These are phyloP conservation scores for Penicillium angulare DNA, from an alignment of 495 filamentous ascomycete genomes.

Conservation along the genomic window DNA sequence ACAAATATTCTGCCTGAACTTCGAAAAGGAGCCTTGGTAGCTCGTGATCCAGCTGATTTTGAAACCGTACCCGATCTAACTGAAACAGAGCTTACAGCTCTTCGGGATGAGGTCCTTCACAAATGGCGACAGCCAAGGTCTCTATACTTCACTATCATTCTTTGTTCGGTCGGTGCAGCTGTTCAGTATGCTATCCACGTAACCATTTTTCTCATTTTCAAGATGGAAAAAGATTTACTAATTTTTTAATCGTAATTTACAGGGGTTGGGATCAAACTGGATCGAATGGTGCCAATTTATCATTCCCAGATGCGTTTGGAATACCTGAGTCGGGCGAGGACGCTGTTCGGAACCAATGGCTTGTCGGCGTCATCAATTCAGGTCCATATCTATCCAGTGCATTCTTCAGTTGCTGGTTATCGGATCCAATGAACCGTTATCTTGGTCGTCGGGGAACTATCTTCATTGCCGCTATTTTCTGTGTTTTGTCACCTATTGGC, in stretches of 20 bases:
- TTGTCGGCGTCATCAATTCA: slow-evolving; percentile 63
- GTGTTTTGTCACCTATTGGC: slow-evolving; percentile 55
- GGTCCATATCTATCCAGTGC: slow-evolving; percentile 41
- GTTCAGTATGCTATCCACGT: slow-evolving; percentile 41
- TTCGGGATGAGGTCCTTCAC: slow-evolving; percentile 57
- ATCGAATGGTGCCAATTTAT: slow-evolving; percentile 67
- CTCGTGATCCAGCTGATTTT: slow-evolving; percentile 56
- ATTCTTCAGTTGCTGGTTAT: slow-evolving; percentile 57
- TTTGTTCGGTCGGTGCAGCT: slow-evolving; percentile 70
- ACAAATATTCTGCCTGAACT: slow-evolving; percentile 49
- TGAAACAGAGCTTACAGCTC: slow-evolving; percentile 47
- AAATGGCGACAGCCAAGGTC: slow-evolving; percentile 63
- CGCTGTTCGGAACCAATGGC: slow-evolving; percentile 48
- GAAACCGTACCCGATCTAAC: slow-evolving; percentile 56
- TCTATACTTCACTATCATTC: slow-evolving; percentile 67
- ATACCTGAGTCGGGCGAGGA: slow-evolving; percentile 38
- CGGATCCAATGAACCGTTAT: slow-evolving; percentile 55
- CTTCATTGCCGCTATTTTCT: slow-evolving; percentile 60
- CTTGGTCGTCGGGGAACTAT: slow-evolving; percentile 60
- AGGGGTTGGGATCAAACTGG: slow-evolving; percentile 68
- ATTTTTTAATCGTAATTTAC: neutral
- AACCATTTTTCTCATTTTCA: neutral
- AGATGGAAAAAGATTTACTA: neutral
- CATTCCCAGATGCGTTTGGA: slow-evolving; percentile 60
- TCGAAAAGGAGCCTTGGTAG: slow-evolving; percentile 62